Conservation (phyloP, 768 basidiomycete genomes). For the Leccinum uliginosum region DNA sequence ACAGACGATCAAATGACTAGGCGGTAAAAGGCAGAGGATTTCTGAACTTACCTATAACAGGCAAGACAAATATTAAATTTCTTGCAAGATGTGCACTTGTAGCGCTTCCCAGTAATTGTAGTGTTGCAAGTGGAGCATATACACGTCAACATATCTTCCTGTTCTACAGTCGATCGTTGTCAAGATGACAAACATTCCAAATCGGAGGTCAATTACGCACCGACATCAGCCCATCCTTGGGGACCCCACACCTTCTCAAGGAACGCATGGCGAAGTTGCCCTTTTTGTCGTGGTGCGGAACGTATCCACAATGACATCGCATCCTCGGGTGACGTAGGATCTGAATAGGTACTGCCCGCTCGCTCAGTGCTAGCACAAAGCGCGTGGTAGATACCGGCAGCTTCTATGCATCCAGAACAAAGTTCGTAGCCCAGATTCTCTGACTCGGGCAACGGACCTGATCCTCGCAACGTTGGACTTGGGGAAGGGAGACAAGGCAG, state of each 20-base stretch:
- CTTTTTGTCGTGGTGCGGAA: slow-evolving; percentile 67
- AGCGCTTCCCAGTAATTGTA: slow-evolving; percentile 57
- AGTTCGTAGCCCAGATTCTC: slow-evolving; percentile 67
- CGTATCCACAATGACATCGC: slow-evolving; percentile 57
- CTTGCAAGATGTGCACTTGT: slow-evolving; percentile 80
- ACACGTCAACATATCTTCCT: slow-evolving; percentile 58
- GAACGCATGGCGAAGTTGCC: slow-evolving; percentile 79
- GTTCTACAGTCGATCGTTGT: slow-evolving; percentile 46
- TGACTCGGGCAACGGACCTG: background rate
- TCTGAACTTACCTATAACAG: slow-evolving; percentile 62
- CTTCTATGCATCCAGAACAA: slow-evolving; percentile 75
- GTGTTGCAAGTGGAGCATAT: slow-evolving; percentile 81
- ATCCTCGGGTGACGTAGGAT: slow-evolving; percentile 52
- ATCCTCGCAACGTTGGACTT: slow-evolving; percentile 9
- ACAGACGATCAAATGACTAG: background rate
- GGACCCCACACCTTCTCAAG: slow-evolving; percentile 83
- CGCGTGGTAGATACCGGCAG: slow-evolving; percentile 74
- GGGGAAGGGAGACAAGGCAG: slow-evolving; percentile 41
- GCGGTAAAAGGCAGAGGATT: slow-evolving; percentile 8
- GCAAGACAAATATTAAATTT: slow-evolving; percentile 79
- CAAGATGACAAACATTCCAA: background rate
- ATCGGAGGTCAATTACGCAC: slow-evolving; percentile 41
- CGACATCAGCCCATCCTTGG: slow-evolving; percentile 83
- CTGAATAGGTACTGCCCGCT: slow-evolving; percentile 21
- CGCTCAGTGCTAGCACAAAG: slow-evolving; percentile 47